Evolutionary conservation across 23 red algal species (phyloP).

Genomic region (Gracilaria gracilis): DNA sequence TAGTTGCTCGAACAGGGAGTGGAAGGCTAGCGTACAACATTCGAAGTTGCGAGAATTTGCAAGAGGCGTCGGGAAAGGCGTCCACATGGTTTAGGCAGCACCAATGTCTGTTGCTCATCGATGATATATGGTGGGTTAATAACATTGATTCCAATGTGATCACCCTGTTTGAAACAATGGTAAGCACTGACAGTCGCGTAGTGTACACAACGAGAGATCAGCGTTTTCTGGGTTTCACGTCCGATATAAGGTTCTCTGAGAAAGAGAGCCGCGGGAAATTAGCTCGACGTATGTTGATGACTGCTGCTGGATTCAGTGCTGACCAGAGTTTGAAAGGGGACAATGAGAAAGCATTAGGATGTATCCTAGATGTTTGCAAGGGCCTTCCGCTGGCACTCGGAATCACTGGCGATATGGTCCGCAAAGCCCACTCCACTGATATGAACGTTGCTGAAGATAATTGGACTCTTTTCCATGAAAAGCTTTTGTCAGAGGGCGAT

Average conservation of each 20-base stretch:
- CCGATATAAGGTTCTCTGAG: neutral
- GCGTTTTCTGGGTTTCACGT: neutral
- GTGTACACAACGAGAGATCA: constrained; percentile 1
- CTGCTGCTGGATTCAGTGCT: neutral
- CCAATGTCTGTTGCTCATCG: constrained; percentile 12
- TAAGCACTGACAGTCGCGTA: neutral
- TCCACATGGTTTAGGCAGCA: neutral
- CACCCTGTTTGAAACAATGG: neutral
- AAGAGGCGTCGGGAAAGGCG: constrained; percentile 1
- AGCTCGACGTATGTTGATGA: neutral
- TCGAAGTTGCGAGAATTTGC: neutral
- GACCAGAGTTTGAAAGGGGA: neutral
- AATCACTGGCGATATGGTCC: neutral
- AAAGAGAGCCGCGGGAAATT: neutral
- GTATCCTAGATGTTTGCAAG: neutral
- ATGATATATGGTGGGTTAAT: constrained; percentile 36
- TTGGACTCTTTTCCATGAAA: neutral
- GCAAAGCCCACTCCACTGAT: neutral
- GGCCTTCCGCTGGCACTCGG: constrained; percentile 17
- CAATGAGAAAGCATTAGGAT: neutral
- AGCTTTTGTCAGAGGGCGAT: neutral
- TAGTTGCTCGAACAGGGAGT: neutral
- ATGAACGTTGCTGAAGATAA: neutral
- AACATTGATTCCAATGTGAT: constrained; percentile 1
- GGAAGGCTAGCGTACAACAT: neutral